phyloP scores from a whole-genome alignment of 352 stramenopile genomes.

The Hyaloperonospora arabidopsidis region DNA sequence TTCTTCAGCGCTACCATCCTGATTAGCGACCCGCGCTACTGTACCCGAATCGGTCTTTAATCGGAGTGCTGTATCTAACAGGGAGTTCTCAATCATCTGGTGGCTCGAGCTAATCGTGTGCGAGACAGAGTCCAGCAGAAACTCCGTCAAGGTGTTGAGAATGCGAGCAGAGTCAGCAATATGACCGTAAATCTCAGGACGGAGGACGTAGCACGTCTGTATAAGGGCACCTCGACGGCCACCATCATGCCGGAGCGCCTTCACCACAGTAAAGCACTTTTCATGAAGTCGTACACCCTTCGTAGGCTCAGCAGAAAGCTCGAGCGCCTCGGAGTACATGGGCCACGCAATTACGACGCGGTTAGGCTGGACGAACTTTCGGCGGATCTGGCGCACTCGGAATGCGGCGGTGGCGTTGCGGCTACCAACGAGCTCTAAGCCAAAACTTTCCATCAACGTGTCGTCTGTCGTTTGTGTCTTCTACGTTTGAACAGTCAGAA shows the following conservation, averaged over 20 bases:
- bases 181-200: constrained; percentile 54
- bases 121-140: constrained; percentile 53
- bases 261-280: constrained; percentile 58
- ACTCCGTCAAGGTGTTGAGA: constrained; percentile 54
- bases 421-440: constrained; percentile 40
- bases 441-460: constrained; percentile 48
- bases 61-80: constrained; percentile 37
- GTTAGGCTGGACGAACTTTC: constrained; percentile 42
- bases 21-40: constrained; percentile 11
- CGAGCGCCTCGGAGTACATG: constrained; percentile 41
- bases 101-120: constrained; percentile 57
- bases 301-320: constrained; percentile 41
- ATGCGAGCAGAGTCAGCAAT: constrained; percentile 55
- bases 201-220: constrained; percentile 64
- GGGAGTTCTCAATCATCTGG: constrained; percentile 67
- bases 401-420: constrained; percentile 45
- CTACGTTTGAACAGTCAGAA: constrained; percentile 22
- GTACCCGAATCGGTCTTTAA: constrained; percentile 10
- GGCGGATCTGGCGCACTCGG: constrained; percentile 43
- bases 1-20: constrained; percentile 14
- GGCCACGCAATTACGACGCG: constrained; percentile 57
- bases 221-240: constrained; percentile 43
- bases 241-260: constrained; percentile 30
- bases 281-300: constrained; percentile 51
- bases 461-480: constrained; percentile 39